phyloP scores from a whole-genome alignment of 805 yeast species.

The Wickerhamomyces bovis region DNA sequence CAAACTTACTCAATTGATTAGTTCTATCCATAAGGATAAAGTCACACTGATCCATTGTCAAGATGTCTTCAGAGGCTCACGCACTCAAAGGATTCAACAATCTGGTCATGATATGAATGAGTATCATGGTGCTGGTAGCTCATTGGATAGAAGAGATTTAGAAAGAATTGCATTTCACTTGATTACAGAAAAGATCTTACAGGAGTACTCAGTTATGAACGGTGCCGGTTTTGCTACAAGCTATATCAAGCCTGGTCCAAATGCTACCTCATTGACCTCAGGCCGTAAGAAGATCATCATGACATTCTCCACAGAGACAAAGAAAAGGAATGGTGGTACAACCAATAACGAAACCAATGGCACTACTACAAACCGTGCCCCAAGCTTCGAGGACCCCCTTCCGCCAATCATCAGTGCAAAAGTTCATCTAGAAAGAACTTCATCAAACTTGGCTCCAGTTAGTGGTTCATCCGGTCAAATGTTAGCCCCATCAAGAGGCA shows the following conservation, averaged over 20 bases:
- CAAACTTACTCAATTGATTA: slow-evolving; percentile 54
- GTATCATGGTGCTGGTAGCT: slow-evolving; percentile 69
- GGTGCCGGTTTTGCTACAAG: slow-evolving; percentile 76
- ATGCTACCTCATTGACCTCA: slow-evolving; percentile 43
- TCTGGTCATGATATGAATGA: slow-evolving; percentile 55
- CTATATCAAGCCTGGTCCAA: slow-evolving; percentile 59
- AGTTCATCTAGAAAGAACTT: slow-evolving; percentile 19
- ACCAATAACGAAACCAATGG: slow-evolving; percentile 7
- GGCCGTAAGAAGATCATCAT: slow-evolving; percentile 43
- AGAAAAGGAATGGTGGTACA: slow-evolving; percentile 3
- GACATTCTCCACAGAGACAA: slow-evolving; percentile 32
- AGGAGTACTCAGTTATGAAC: slow-evolving; percentile 68
- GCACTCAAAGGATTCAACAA: slow-evolving; percentile 49
- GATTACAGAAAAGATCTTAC: slow-evolving; percentile 55
- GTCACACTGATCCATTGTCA: slow-evolving; percentile 79
- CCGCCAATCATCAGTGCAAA: slow-evolving; percentile 21
- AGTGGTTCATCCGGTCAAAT: slow-evolving; percentile 1
- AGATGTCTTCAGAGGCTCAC: slow-evolving; percentile 75
- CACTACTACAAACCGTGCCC: slow-evolving; percentile 1
- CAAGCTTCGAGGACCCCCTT: slow-evolving; percentile 18
- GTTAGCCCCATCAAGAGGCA: not conserved
- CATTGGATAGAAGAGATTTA: slow-evolving; percentile 56
- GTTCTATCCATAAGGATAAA: slow-evolving; percentile 44
- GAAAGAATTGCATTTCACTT: slow-evolving; percentile 82
- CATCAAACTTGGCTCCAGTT: slow-evolving; percentile 13